Conservation (phyloP, 352 stramenopile species). For the Globisporangium nagaii region DNA sequence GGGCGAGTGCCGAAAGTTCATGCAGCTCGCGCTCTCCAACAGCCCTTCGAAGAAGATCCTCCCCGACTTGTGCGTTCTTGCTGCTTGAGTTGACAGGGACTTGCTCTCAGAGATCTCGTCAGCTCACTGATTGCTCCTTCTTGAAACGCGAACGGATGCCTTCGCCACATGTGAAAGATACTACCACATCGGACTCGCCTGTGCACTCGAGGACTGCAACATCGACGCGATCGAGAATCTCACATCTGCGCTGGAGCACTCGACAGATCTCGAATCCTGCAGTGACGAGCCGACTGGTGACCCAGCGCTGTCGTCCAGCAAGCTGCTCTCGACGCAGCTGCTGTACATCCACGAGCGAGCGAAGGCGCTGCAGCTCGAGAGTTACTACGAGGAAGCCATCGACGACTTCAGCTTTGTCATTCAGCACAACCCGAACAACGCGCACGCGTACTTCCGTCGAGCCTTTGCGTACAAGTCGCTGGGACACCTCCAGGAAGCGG, state of each 20-base stretch:
- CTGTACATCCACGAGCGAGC: constrained; percentile 70
- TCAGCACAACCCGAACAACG: constrained; percentile 66
- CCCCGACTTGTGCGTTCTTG: constrained; percentile 49
- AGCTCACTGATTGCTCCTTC: too few relatives aligned
- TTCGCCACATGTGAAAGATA: too few relatives aligned
- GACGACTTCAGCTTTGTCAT: constrained; percentile 75
- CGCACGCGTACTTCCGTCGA: constrained; percentile 78
- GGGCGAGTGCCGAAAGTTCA: constrained; percentile 38
- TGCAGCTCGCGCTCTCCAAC: constrained; percentile 33
- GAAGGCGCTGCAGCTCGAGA: constrained; percentile 74
- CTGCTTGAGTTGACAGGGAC: background rate
- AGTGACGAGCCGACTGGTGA: background rate
- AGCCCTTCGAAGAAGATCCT: constrained; percentile 25
- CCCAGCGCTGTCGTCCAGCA: background rate
- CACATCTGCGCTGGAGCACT: constrained; percentile 32
- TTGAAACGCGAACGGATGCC: too few relatives aligned
- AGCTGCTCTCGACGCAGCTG: constrained; percentile 15
- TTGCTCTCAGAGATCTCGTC: background rate
- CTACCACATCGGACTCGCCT: constrained; percentile 65
- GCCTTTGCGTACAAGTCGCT: constrained; percentile 69
- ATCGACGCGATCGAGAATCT: constrained; percentile 72
- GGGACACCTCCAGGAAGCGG: constrained; percentile 44
- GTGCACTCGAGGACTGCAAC: constrained; percentile 37
- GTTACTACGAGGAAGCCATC: constrained; percentile 59
- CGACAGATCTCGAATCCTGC: background rate